These are phyloP conservation scores for Rhododendron molle DNA, from an alignment of 148 eudicot species.

Conservation along the genomic window DNA sequence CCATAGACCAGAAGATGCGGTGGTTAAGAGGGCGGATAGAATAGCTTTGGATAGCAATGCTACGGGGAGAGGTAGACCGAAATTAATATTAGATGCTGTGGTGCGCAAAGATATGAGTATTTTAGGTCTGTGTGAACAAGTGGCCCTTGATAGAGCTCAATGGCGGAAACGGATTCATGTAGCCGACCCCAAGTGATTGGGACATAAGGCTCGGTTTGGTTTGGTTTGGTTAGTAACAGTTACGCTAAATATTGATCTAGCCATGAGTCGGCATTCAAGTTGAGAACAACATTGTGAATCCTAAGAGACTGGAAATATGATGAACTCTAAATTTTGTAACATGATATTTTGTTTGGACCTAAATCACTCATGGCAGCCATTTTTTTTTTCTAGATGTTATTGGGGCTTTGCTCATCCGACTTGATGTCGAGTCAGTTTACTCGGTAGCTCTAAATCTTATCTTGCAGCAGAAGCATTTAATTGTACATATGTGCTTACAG, in stretches of 20 bases:
- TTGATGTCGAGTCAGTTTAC: neutral
- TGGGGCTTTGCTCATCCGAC: neutral
- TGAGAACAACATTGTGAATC: neutral
- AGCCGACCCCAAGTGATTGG: no score
- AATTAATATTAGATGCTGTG: no score
- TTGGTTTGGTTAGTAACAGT: no score
- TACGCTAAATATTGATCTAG: neutral
- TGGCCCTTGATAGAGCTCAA: no score
- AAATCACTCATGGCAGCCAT: neutral
- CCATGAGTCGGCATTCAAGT: neutral
- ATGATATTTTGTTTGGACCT: neutral
- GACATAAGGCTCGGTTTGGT: no score
- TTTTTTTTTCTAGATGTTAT: neutral
- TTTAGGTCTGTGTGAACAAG: no score
- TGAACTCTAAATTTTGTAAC: neutral
- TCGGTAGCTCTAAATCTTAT: neutral
- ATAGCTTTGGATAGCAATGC: no score
- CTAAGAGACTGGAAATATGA: neutral
- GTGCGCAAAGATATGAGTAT: no score
- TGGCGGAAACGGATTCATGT: no score
- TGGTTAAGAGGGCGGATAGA: no score
- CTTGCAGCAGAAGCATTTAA: neutral
- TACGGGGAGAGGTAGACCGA: no score
- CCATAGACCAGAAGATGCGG: no score
- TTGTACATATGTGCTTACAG: neutral